Evolutionary conservation across 2,329 filamentous ascomycete genomes (phyloP), one percentile per base, ranked within the genome.

Genomic region (Beauveria rudraprayagi): DNA sequence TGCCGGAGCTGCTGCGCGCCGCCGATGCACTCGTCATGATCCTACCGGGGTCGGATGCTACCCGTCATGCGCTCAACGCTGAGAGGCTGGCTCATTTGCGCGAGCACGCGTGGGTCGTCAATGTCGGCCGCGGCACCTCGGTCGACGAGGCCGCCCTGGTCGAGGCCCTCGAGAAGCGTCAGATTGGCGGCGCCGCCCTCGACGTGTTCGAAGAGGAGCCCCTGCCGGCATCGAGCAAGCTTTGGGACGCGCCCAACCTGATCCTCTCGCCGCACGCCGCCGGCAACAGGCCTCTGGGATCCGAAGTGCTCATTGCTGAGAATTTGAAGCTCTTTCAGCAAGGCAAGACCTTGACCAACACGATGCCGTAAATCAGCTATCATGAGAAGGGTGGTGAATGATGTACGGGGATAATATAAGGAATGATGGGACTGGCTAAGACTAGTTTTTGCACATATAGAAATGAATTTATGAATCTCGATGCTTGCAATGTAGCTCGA

Each of bases 11-110:
- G 37, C 76, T 88, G 41, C 74, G 78, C 37, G 67, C 79, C 69
- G 86, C 84, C 0, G 85, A 88, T 66, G 85, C 83, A 0, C 75
- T 88, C n/a, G 83, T 88, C 66, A 86, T 88, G 84, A 87, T 87
- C 64, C 75, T 87, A 8, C 84, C 84, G 0, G 84, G 84, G 0
- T 79, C 78, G 41, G 80, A 80, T 9, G 74, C 77, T n/a, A 87
- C 84, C 28, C 73, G 73, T 41, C 73, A 86, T 66, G 83, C 76
- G 1, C 76, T 87, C 62, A 82, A 81, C 65, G 76, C 75, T 30
- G 80, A 83, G 70, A 71, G 82, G 8, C 68, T 87, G 50, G 74
- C 71, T 64, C 68, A 79, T 51, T 72, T 87, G 63, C 83, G 84
- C 43, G 78, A 78, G 64, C 84, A 87, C 70, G 80, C 80, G 24